Evolutionary conservation across 805 yeast species (phyloP).

Genomic region (Yamadazyma nakazawae): DNA sequence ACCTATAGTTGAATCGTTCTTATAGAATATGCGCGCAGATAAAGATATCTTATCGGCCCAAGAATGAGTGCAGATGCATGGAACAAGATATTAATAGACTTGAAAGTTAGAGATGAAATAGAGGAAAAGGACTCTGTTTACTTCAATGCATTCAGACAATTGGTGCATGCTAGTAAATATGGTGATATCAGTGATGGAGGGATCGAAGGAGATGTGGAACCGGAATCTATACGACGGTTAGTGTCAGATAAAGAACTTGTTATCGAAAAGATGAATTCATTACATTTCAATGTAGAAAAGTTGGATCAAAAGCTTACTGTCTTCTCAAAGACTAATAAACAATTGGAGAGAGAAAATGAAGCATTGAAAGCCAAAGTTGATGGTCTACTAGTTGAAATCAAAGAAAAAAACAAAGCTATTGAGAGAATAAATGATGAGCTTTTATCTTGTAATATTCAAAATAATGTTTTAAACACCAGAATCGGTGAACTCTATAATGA

Average conservation of each 20-base stretch:
- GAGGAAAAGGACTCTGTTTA: constrained; percentile 31
- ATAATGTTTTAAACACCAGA: constrained; percentile 41
- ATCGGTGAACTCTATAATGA: constrained; percentile 43
- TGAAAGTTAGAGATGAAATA: constrained; percentile 28
- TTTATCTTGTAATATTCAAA: constrained; percentile 56
- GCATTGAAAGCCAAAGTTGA: constrained; percentile 20
- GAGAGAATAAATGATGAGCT: constrained; percentile 67
- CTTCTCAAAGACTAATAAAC: constrained; percentile 11
- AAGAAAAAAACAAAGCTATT: constrained; percentile 53
- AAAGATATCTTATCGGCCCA: background rate
- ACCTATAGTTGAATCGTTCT: background rate
- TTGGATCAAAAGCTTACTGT: constrained; percentile 16
- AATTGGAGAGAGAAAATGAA: constrained; percentile 16
- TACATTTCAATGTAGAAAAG: constrained; percentile 21
- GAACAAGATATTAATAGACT: constrained; percentile 22
- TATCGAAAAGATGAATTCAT: constrained; percentile 10
- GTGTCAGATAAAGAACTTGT: constrained; percentile 5
- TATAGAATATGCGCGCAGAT: background rate
- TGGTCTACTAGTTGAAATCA: constrained; percentile 25
- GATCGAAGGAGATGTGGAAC: background rate
- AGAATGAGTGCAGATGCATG: constrained; percentile 15
- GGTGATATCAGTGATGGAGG: background rate
- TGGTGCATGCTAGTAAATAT: constrained; percentile 10
- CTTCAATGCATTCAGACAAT: constrained; percentile 32
- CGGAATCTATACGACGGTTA: background rate